These are phyloP conservation scores for Xylariomycetidae sp. DNA, from an alignment of 2,329 filamentous ascomycete species.

Conservation along the genomic window DNA sequence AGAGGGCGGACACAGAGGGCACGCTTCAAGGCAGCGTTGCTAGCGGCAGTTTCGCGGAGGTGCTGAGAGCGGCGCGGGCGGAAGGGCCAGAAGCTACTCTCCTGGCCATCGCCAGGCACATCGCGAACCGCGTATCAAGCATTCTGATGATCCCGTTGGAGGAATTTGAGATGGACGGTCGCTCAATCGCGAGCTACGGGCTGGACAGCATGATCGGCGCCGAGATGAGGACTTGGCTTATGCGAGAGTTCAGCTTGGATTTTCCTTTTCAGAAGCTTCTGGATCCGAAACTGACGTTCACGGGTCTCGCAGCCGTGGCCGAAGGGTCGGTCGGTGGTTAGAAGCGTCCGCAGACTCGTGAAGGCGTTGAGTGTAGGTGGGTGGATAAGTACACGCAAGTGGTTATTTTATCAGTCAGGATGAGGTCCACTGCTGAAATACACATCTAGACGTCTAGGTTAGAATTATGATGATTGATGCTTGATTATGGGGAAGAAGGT, in stretches of 20 bases:
- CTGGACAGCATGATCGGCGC: conserved; percentile 33
- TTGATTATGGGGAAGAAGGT: no score
- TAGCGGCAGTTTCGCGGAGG: conserved; percentile 8
- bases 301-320: conserved; percentile 8
- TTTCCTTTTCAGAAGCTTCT: conserved; percentile 35
- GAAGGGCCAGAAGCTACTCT: conserved; percentile 2
- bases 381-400: no score
- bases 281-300: conserved; percentile 22
- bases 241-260: conserved; percentile 32
- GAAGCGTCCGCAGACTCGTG: no score
- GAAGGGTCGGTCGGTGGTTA: no score
- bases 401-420: no score
- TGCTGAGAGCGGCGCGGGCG: neutral
- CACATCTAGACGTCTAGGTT: no score
- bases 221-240: conserved; percentile 32
- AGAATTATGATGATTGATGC: no score
- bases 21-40: conserved; percentile 3
- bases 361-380: no score
- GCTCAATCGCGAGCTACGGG: conserved; percentile 27
- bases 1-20: conserved; percentile 2
- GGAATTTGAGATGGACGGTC: conserved; percentile 12
- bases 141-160: conserved; percentile 20
- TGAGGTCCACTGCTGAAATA: no score
- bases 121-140: conserved; percentile 14
- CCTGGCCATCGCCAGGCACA: conserved; percentile 10